Conservation (phyloP, 1,284 basidiomycete species). For the Puccinia horiana region DNA sequence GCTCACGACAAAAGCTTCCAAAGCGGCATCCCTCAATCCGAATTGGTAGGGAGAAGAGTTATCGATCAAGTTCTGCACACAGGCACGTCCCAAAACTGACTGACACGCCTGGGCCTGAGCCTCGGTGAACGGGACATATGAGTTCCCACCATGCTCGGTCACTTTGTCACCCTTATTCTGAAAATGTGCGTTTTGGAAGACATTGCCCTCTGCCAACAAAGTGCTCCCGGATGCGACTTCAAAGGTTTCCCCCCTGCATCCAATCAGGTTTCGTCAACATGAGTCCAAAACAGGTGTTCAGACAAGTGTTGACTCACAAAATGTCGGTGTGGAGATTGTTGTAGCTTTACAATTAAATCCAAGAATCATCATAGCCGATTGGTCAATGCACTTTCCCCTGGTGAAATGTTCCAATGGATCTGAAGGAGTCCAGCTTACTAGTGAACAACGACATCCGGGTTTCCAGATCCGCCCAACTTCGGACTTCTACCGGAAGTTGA, state of each 20-base stretch:
- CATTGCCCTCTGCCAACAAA: slow-evolving; percentile 39
- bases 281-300: neutral
- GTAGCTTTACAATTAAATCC: slow-evolving; percentile 14
- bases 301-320: neutral
- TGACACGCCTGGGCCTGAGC: slow-evolving; percentile 11
- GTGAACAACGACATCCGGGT: slow-evolving; percentile 14
- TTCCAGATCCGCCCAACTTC: slow-evolving; percentile 11
- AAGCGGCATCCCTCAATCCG: neutral
- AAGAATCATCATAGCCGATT: neutral
- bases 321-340: slow-evolving; percentile 32
- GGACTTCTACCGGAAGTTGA: slow-evolving; percentile 38
- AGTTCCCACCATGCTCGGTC: slow-evolving; percentile 3
- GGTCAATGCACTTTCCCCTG: neutral
- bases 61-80: slow-evolving; percentile 30
- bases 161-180: neutral
- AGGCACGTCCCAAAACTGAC: slow-evolving; percentile 23
- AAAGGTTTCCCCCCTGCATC: slow-evolving; percentile 27
- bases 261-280: neutral
- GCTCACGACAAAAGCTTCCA: neutral
- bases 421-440: slow-evolving; percentile 9
- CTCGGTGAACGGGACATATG: slow-evolving; percentile 1
- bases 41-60: slow-evolving; percentile 11
- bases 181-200: slow-evolving; percentile 15
- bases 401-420: neutral
- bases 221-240: slow-evolving; percentile 9